A percentile compares a stretch with the other conserved stretches of the same genome.
Evolutionary conservation across 75 land plant species (phyloP).

Genomic region (Sequoiadendron giganteum): DNA sequence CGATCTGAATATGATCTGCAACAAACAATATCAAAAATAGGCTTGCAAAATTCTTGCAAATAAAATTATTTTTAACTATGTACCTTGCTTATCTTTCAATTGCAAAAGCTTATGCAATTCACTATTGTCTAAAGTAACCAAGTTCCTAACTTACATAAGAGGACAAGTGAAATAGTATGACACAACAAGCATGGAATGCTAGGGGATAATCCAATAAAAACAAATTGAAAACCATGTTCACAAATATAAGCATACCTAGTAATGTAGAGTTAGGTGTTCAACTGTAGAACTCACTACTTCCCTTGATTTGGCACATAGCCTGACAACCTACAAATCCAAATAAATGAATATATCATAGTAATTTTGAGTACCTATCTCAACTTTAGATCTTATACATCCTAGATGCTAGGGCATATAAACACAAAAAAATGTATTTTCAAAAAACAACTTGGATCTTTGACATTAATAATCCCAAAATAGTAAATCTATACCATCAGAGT

Average conservation of each 20-base stretch:
- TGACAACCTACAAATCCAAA: constrained; percentile 72
- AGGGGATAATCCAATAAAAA: not conserved
- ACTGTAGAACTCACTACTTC: constrained; percentile 99
- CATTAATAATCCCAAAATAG: not conserved
- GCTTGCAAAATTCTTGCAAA: not conserved
- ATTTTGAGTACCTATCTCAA: not conserved
- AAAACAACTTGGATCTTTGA: not conserved
- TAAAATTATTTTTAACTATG: not conserved
- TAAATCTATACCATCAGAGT: not conserved
- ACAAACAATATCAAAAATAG: not conserved
- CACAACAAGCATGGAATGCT: not conserved
- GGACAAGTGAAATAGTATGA: not conserved
- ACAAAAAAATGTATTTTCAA: not conserved
- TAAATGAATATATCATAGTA: not conserved
- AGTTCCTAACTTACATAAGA: constrained; percentile 75
- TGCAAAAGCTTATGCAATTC: constrained; percentile 94
- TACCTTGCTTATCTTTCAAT: constrained; percentile 99
- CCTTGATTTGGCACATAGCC: constrained; percentile 96
- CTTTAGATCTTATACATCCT: not conserved
- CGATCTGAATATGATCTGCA: not conserved
- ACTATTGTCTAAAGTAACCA: constrained; percentile 98
- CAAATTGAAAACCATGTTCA: too few species aligned
- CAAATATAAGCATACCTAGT: constrained; percentile 62
- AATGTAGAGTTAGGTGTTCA: constrained; percentile 96
- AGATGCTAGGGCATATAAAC: not conserved